Evolutionary conservation across 2,329 filamentous ascomycete species (phyloP).

Genomic region (Epichloe bromicola): DNA sequence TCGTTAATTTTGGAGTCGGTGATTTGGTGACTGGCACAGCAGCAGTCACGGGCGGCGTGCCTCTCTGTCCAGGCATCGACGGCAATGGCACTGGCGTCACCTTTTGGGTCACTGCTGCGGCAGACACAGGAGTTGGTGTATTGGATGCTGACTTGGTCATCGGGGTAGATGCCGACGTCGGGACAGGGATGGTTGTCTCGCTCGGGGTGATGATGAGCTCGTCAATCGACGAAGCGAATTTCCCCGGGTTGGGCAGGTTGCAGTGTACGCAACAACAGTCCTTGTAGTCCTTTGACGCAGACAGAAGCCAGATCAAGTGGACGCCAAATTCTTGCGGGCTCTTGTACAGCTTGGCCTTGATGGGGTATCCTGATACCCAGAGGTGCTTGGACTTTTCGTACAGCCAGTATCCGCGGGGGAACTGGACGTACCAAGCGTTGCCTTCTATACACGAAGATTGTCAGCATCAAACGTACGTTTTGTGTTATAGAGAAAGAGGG

Average conservation of each 20-base stretch:
- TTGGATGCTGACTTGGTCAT: conserved; percentile 3
- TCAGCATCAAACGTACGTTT: not conserved
- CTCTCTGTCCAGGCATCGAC: conserved; percentile 19
- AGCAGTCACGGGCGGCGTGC: conserved; percentile 18
- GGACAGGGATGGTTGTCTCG: conserved; percentile 7
- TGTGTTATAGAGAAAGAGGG: too few relatives aligned
- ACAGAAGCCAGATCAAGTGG: conserved; percentile 39
- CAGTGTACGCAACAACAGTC: conserved; percentile 41
- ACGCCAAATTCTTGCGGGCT: conserved; percentile 40
- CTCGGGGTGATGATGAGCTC: conserved; percentile 9
- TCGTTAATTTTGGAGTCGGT: conserved; percentile 6
- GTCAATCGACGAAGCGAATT: conserved; percentile 13
- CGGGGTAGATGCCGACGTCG: conserved; percentile 1
- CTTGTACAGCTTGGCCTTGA: conserved; percentile 35
- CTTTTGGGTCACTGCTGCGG: conserved; percentile 10
- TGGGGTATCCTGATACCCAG: conserved; percentile 36
- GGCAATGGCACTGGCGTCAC: conserved; percentile 26
- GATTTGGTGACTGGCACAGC: not conserved
- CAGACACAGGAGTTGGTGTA: conserved; percentile 5
- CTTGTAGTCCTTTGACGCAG: conserved; percentile 30
- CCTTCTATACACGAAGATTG: conserved; percentile 20
- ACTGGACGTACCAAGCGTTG: conserved; percentile 30
- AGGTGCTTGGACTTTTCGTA: conserved; percentile 36
- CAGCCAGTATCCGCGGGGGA: conserved; percentile 31
- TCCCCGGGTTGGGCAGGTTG: conserved; percentile 19